phyloP scores from a whole-genome alignment of 2,329 filamentous ascomycete genomes.

The Didymella arachidicola region DNA sequence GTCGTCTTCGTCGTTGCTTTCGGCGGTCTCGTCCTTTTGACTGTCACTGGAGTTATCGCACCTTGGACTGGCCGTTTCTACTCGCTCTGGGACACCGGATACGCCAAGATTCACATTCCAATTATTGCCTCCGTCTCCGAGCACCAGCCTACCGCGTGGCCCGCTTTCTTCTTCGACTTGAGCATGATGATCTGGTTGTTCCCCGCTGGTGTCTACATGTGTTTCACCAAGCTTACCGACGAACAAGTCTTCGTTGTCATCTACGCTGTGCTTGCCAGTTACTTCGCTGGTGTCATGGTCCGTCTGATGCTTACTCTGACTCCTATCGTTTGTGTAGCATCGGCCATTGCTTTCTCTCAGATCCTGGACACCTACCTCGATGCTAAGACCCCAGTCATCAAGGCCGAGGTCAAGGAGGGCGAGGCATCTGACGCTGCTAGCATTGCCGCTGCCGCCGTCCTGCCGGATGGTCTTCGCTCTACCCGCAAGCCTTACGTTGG shows the following conservation, averaged over 20 bases:
- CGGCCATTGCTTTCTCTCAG: conserved; percentile 85
- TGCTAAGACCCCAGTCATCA: conserved; percentile 63
- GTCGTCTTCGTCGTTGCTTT: conserved; percentile 77
- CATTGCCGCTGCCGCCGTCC: conserved; percentile 59
- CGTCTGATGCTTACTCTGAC: conserved; percentile 98
- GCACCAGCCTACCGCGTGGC: conserved; percentile 98
- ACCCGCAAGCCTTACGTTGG: conserved; percentile 78
- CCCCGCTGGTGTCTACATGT: conserved; percentile 97
- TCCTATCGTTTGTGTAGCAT: conserved; percentile 92
- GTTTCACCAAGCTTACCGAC: conserved; percentile 91
- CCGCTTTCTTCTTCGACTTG: conserved; percentile 98
- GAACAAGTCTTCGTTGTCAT: conserved; percentile 99
- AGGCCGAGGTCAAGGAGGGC: conserved; percentile 58
- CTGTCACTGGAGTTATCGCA: conserved; percentile 88
- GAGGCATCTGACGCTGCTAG: conserved; percentile 42
- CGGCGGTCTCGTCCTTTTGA: conserved; percentile 79
- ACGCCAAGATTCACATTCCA: conserved; percentile 98
- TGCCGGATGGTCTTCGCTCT: conserved; percentile 69
- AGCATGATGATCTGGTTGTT: conserved; percentile 99
- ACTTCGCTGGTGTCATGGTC: conserved; percentile 99
- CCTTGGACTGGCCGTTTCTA: conserved; percentile 99
- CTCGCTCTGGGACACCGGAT: conserved; percentile 97
- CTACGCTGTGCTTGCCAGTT: conserved; percentile 94
- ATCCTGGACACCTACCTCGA: conserved; percentile 87
- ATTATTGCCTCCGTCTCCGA: conserved; percentile 99